Conservation (phyloP, 2,329 filamentous ascomycete genomes). For the Westerdykella aurantiaca region DNA sequence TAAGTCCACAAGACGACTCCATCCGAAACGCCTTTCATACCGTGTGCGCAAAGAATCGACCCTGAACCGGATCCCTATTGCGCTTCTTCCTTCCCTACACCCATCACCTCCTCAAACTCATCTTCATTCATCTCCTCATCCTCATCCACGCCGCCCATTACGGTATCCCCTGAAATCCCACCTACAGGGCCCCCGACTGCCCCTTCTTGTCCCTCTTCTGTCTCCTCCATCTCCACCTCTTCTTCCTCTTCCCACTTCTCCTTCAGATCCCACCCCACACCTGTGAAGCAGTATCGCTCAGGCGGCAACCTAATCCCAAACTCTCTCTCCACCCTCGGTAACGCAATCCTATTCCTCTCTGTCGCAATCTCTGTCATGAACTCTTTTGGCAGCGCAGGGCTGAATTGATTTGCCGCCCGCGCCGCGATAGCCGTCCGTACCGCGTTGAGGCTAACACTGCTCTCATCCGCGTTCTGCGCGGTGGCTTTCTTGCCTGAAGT, state of each 20-base stretch:
- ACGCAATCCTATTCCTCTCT: constrained; percentile 43
- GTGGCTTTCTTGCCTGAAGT: constrained; percentile 18
- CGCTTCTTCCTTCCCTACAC: constrained; percentile 16
- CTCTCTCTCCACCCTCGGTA: constrained; percentile 46
- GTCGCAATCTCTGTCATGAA: constrained; percentile 65
- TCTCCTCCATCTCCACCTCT: constrained; percentile 45
- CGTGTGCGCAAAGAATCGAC: constrained; percentile 11
- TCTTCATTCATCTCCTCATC: constrained; percentile 38
- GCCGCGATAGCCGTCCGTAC: constrained; percentile 67
- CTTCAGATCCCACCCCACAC: constrained; percentile 28
- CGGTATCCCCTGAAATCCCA: constrained; percentile 16
- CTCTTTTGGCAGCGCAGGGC: constrained; percentile 61
- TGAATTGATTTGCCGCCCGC: constrained; percentile 64
- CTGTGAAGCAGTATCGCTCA: constrained; percentile 50
- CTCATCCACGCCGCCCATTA: constrained; percentile 32
- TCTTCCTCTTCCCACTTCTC: constrained; percentile 60
- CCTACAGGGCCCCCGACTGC: constrained; percentile 24
- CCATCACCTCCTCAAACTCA: constrained; percentile 41
- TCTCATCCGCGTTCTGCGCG: constrained; percentile 33
- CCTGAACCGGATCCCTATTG: constrained; percentile 29
- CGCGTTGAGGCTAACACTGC: constrained; percentile 58
- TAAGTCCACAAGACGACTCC: not conserved
- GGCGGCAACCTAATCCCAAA: constrained; percentile 56
- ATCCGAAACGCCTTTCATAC: not conserved
- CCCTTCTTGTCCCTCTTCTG: constrained; percentile 66